Conservation (phyloP, 805 yeast species). For the Scheffersomyces ergatensis region DNA sequence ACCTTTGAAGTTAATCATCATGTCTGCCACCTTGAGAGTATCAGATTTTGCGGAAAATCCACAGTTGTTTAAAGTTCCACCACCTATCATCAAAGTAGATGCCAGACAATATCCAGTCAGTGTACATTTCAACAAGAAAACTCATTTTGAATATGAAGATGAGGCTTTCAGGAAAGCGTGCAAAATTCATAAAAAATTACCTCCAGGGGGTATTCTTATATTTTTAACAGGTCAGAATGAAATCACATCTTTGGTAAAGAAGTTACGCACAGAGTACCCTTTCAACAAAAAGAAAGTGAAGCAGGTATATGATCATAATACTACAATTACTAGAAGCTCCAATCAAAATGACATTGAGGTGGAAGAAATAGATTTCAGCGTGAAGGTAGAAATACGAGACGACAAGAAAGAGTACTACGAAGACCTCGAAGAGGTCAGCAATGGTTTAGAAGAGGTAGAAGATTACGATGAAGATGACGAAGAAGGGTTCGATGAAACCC, state of each 20-base stretch:
- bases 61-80: slow-evolving; percentile 63
- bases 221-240: slow-evolving; percentile 96
- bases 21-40: slow-evolving; percentile 97
- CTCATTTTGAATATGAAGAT: slow-evolving; percentile 74
- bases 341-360: slow-evolving; percentile 68
- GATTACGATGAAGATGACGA: slow-evolving; percentile 57
- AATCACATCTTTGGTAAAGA: slow-evolving; percentile 72
- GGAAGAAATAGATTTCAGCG: slow-evolving; percentile 82
- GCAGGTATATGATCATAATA: not conserved
- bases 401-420: slow-evolving; percentile 49
- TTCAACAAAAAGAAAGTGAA: slow-evolving; percentile 28
- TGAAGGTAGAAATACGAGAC: slow-evolving; percentile 41
- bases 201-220: slow-evolving; percentile 90
- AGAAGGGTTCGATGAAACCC: slow-evolving; percentile 69
- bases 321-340: slow-evolving; percentile 13
- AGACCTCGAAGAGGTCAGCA: slow-evolving; percentile 42
- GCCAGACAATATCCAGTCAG: slow-evolving; percentile 96
- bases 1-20: slow-evolving; percentile 79
- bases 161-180: slow-evolving; percentile 84
- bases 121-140: slow-evolving; percentile 80
- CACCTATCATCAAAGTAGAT: slow-evolving; percentile 86
- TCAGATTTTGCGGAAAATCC: slow-evolving; percentile 86
- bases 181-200: slow-evolving; percentile 81
- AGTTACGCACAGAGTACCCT: slow-evolving; percentile 68
- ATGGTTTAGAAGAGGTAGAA: slow-evolving; percentile 40